A percentile compares a stretch with the other conserved stretches of the same genome.
Evolutionary conservation across 2,329 filamentous ascomycete genomes (phyloP).

Genomic region (Atkinsonella hypoxylon): DNA sequence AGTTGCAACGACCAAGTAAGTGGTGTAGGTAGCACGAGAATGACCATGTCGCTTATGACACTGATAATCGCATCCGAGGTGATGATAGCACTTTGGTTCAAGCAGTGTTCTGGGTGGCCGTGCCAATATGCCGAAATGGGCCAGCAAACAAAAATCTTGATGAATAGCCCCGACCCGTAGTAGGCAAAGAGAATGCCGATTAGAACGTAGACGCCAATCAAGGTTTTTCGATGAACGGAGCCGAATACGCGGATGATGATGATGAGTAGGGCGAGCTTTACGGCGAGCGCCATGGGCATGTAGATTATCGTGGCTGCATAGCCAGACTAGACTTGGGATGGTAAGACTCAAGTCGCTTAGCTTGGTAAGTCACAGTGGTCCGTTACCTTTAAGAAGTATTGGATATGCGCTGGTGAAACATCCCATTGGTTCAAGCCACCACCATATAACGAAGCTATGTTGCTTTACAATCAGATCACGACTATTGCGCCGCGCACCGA

Average conservation of each 20-base stretch:
- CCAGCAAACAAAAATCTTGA: constrained; percentile 29
- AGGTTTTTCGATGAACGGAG: constrained; percentile 24
- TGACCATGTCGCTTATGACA: constrained; percentile 19
- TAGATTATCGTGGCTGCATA: constrained; percentile 34
- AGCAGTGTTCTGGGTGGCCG: constrained; percentile 17
- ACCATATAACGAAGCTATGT: constrained; percentile 17
- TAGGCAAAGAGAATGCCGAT: constrained; percentile 25
- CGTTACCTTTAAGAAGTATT: constrained; percentile 23
- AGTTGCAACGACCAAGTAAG: constrained; percentile 21
- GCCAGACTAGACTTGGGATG: constrained; percentile 16
- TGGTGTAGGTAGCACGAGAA: constrained; percentile 19
- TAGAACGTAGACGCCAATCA: constrained; percentile 26
- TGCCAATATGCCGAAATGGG: constrained; percentile 30
- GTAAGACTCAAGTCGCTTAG: neutral
- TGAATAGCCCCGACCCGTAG: constrained; percentile 27
- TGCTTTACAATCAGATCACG: neutral
- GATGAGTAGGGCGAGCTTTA: constrained; percentile 30
- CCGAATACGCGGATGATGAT: constrained; percentile 32
- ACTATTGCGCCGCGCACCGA: neutral
- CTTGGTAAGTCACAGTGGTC: no score
- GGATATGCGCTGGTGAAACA: constrained; percentile 16
- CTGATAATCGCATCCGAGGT: constrained; percentile 20
- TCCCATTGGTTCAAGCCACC: constrained; percentile 24
- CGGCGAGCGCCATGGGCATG: constrained; percentile 29
- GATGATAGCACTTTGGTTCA: constrained; percentile 23